These are phyloP conservation scores for Apiotrichum brassicae DNA, from an alignment of 1,284 basidiomycete species.

Conservation along the genomic window DNA sequence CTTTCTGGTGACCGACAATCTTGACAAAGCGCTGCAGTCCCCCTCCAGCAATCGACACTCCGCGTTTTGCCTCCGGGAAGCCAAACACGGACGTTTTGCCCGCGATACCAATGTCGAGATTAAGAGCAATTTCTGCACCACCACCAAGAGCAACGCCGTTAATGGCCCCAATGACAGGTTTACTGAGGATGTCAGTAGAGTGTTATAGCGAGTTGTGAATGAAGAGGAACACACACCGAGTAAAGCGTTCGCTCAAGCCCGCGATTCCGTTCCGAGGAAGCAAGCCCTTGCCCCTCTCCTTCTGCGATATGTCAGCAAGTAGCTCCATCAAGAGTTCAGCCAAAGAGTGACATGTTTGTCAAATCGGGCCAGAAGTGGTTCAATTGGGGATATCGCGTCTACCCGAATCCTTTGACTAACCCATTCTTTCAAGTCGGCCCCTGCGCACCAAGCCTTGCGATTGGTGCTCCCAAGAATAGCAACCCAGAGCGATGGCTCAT, in stretches of 20 bases:
- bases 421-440: conserved; percentile 15
- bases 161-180: conserved; percentile 18
- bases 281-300: conserved; percentile 4
- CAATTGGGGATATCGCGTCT: not conserved
- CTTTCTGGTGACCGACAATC: conserved; percentile 13
- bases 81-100: conserved; percentile 11
- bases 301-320: conserved; percentile 6
- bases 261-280: conserved; percentile 11
- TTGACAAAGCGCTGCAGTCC: conserved; percentile 14
- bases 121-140: conserved; percentile 13
- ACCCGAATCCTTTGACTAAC: conserved; percentile 1
- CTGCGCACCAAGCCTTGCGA: conserved; percentile 15
- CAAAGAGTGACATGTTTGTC: too few species aligned
- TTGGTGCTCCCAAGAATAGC: conserved; percentile 10
- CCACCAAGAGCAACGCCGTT: conserved; percentile 16
- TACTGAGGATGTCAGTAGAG: conserved; percentile 2
- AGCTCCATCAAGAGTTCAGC: not conserved
- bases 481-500: conserved; percentile 13
- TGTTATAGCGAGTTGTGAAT: not conserved
- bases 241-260: conserved; percentile 13
- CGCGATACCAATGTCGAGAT: conserved; percentile 15
- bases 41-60: conserved; percentile 11
- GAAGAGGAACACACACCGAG: conserved; percentile 1
- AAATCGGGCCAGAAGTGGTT: not conserved
- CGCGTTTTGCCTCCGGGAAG: conserved; percentile 18